Conservation (phyloP, 2,329 filamentous ascomycete genomes). For the Trichoderma semiorbis region DNA sequence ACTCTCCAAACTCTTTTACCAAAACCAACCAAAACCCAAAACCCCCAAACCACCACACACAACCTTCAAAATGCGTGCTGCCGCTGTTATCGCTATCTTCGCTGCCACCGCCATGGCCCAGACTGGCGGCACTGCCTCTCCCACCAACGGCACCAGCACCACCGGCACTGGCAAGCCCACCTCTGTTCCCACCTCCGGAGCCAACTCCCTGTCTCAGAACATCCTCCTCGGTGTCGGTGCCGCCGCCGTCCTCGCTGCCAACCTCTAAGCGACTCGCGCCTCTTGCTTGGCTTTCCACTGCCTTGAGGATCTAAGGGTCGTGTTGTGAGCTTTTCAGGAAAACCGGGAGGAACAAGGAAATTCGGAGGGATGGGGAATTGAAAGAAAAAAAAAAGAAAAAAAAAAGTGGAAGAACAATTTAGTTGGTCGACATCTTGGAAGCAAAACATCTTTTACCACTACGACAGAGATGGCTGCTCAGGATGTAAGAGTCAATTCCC, state of each 20-base stretch:
- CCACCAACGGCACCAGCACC: constrained; percentile 11
- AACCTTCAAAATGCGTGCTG: constrained; percentile 23
- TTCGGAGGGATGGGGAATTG: neutral
- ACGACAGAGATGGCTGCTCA: neutral
- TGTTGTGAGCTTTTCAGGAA: neutral
- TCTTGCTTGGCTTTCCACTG: neutral
- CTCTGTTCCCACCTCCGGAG: constrained; percentile 5
- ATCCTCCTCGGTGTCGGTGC: constrained; percentile 17
- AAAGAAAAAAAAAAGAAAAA: neutral
- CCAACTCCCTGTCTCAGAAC: constrained; percentile 17
- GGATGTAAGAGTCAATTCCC: neutral
- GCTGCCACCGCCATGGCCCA: constrained; percentile 20
- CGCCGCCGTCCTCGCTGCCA: constrained; percentile 17
- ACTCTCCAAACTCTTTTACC: neutral
- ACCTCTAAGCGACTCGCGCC: constrained; percentile 13
- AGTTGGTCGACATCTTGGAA: neutral
- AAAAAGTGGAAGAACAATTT: neutral
- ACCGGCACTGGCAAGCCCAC: constrained; percentile 10
- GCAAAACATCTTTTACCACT: neutral
- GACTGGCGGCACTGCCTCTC: constrained; percentile 10
- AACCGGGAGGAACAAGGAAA: neutral
- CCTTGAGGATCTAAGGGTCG: neutral
- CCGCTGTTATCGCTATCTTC: constrained; percentile 20
- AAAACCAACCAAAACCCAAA: neutral
- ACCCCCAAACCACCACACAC: neutral